Evolutionary conservation across 805 yeast genomes (phyloP), one percentile per base, ranked within the genome.

Genomic region (Saturnispora hagleri): DNA sequence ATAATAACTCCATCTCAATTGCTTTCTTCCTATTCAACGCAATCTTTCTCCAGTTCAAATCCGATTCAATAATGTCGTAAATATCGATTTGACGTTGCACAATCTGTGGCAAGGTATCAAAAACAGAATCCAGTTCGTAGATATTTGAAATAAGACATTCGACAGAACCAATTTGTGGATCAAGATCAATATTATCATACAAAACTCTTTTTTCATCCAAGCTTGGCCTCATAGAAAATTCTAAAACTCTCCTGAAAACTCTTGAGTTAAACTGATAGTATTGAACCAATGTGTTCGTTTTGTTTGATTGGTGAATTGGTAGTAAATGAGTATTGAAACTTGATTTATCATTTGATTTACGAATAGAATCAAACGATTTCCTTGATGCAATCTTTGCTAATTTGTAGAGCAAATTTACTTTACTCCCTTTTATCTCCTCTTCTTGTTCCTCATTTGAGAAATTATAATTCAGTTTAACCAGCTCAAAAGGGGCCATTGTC

Each of bases 21-120:
- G 82, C 87, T 62, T 79, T 82, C 57, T 74, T 77, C 58, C 85
- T 70, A 55, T 77, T 78, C 28, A 75, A 62, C 17, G 80, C 69
- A 53, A 73, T 74, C 58, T 73, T 77, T 56, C 87, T 69, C 58
- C 79, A 79, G 53, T 72, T 74, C 40, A 78, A 57, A 59, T 82
- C 87, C 53, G 70, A 72, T 8, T 57, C 59, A 0, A 73, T 69
- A 5, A 75, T 62, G 18, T 57, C 64, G 47, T 72, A 65, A 24
- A 70, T 62, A 53, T 63, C 51, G 12, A 49, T 15, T 26, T 33
- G 35, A 17, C 47, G 34, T 49, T 49, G 51, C 20, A 49, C 47
- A n/a, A 27, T 12, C 7, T 34, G 38, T 27, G 51, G 51, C 10
- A 49, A 22, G 15, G 28, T 41, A 5, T 26, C n/a, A 18, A 28